These are phyloP conservation scores for Leccinum rimulosum DNA, from an alignment of 768 basidiomycete genomes.

Conservation along the genomic window DNA sequence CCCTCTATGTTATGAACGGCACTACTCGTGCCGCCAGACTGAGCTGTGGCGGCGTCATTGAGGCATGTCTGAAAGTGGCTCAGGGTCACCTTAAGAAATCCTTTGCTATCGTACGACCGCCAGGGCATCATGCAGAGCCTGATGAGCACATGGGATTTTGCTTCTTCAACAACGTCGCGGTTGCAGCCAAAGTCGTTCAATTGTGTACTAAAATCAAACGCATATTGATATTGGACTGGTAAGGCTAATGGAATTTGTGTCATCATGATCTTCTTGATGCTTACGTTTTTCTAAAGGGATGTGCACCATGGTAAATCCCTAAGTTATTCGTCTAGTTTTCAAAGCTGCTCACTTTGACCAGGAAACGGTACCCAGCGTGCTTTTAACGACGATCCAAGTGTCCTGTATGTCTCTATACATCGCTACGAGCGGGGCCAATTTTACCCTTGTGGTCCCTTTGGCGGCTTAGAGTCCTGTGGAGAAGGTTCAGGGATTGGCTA, in stretches of 20 bases:
- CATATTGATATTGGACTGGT: constrained; percentile 96
- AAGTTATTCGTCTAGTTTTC: background rate
- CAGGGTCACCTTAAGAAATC: constrained; percentile 76
- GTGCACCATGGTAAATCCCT: constrained; percentile 78
- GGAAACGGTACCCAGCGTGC: constrained; percentile 97
- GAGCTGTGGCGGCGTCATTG: constrained; percentile 94
- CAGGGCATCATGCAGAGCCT: constrained; percentile 98
- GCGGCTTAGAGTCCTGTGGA: constrained; percentile 82
- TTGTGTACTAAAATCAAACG: constrained; percentile 66
- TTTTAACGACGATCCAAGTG: constrained; percentile 88
- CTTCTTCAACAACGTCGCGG: constrained; percentile 98
- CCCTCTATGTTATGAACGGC: constrained; percentile 85
- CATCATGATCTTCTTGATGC: constrained; percentile 5
- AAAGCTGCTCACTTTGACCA: constrained; percentile 31
- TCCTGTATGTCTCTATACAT: constrained; percentile 93
- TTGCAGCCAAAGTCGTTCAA: constrained; percentile 83
- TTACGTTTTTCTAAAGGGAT: constrained; percentile 58
- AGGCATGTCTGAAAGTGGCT: constrained; percentile 85
- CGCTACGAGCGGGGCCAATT: constrained; percentile 90
- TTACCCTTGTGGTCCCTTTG: constrained; percentile 92
- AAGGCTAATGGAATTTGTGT: constrained; percentile 28
- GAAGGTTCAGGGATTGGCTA: constrained; percentile 81
- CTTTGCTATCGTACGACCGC: constrained; percentile 94
- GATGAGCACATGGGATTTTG: constrained; percentile 99
- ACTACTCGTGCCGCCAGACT: constrained; percentile 84